Base-by-base conservation (phyloP, 106 monocot genomes). In the Dioscorea zingiberensis region DNA sequence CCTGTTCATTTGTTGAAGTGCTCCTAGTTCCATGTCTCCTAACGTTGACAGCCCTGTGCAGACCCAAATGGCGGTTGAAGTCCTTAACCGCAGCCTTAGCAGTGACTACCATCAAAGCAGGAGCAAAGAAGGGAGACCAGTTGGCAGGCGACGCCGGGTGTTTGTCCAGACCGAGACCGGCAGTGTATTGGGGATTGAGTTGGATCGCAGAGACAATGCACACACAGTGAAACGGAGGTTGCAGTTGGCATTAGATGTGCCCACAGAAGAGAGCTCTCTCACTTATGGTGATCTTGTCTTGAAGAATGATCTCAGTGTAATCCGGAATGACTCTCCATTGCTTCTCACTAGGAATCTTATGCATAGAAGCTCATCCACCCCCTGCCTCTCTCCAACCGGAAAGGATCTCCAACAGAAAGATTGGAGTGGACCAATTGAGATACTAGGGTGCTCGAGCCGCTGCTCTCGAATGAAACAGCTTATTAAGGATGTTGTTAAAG, bases 101-200 rank as follows among this genome's bases (percentile, higher is more conserved):
- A 58, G 56, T 26, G 74, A 76, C 44, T 66, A 26, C 67, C 62
- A 27, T 14, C 45, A 46, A 59, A 70, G 30, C 53, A 32, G 27
- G 27, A 28, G 11, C 13, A 10, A 15, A 7, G 76, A 77, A 24
- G 73, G 47, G 25, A 67, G 70, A 38, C 76, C 71, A 17, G 62
- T 66, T n/a, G 79, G 76, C 7, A 60, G 80, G 64, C 63, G 83
- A 26, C 66, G n/a, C n/a, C n/a, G 85, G 10, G 77, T 90, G 11
- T 90, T 90, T 63, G 85, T 90, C 25, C 89, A 90, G 46, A 85
- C 89, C 19, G 76, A 76, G 6, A 69, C 62, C 21, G 76, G 69
- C 38, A 45, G 68, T 45, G 74, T 74, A 13, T 12, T 74, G 51
- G 74, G 74, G 21, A 48, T 74, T 14, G 74, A 74, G 30, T 46